Evolutionary conservation across 257 asterid species (phyloP), one percentile per base, ranked within the genome.

Genomic region (Haberlea rhodopensis): DNA sequence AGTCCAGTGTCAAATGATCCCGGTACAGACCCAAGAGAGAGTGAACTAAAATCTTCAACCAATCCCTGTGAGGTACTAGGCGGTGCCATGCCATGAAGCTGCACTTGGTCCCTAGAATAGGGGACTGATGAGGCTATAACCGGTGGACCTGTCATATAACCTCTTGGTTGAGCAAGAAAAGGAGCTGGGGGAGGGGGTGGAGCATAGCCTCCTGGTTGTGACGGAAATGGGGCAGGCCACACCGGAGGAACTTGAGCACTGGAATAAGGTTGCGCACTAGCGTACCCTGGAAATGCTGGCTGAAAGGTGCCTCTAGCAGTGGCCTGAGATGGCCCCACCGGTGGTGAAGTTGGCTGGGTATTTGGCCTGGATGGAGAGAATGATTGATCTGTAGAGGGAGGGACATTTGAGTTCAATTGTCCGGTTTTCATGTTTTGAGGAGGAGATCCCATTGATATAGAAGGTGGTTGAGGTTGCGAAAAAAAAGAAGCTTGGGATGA

Each of bases 1-100:
- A 85, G 68, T 70, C 96, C 94, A 26, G 96, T 29, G 79, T 85
- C 95, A 77, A 68, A 82, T 56, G 97, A 85, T 73, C 98, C 98
- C 8, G 98, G 98, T 61, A 63, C 83, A 73, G 96, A 81, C 63
- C 87, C 90, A 62, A 90, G 79, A 56, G 91, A 80, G 31, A 90
- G 90, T 21, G 95, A 84, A 78, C 71, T 82, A 78, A 87, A 90
- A 83, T 88, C 95, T 74, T 88, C 94, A 18, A 81, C 81, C 82
- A 89, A 73, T n/a, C 81, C 84, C 69, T 74, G 94, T 37, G 75
- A 67, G 32, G 79, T 71, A 20, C 63, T 60, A 10, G 88, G 94
- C 54, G 95, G 95, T 55, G 72, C 77, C 49, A 65, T 68, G 51
- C 80, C 92, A 56, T 70, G 79, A 58, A 75, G 79, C 76, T 75